phyloP scores from a whole-genome alignment of 2,329 filamentous ascomycete genomes.

The Talaromyces marneffei region DNA sequence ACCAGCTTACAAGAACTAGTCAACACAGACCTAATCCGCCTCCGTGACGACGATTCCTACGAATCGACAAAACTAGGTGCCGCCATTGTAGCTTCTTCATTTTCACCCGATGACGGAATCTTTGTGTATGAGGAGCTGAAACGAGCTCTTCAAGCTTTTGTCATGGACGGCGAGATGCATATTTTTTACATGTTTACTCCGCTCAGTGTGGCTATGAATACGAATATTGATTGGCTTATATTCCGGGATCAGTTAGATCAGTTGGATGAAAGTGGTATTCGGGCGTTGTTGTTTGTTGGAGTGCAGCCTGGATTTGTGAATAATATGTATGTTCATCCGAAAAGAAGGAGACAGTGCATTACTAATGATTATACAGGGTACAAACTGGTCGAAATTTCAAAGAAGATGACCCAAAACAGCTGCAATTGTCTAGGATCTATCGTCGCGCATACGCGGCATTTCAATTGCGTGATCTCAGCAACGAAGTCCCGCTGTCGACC shows the following conservation, averaged over 20 bases:
- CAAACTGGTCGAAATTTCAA: slow-evolving; percentile 58
- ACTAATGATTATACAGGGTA: slow-evolving; percentile 45
- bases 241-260: slow-evolving; percentile 66
- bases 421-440: slow-evolving; percentile 58
- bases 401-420: slow-evolving; percentile 57
- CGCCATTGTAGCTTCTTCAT: slow-evolving; percentile 65
- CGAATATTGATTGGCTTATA: slow-evolving; percentile 63
- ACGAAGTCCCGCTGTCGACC: slow-evolving; percentile 64
- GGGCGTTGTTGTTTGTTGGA: slow-evolving; percentile 63
- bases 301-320: slow-evolving; percentile 63
- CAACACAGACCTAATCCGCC: slow-evolving; percentile 50
- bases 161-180: slow-evolving; percentile 77
- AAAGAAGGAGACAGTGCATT: neutral
- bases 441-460: slow-evolving; percentile 68
- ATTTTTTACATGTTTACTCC: slow-evolving; percentile 73
- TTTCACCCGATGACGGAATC: slow-evolving; percentile 68
- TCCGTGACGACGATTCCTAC: slow-evolving; percentile 49
- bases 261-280: slow-evolving; percentile 64
- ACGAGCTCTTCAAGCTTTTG: slow-evolving; percentile 63
- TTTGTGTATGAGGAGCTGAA: slow-evolving; percentile 66
- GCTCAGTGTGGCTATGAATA: slow-evolving; percentile 47
- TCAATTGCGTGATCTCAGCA: slow-evolving; percentile 72
- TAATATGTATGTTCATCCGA: slow-evolving; percentile 51
- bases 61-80: slow-evolving; percentile 60
- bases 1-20: slow-evolving; percentile 55